A percentile compares a stretch with the other conserved stretches of the same genome.
Evolutionary conservation across 192 early-diverging fungal species (phyloP).

Genomic region (Nowakowskiella sp.): DNA sequence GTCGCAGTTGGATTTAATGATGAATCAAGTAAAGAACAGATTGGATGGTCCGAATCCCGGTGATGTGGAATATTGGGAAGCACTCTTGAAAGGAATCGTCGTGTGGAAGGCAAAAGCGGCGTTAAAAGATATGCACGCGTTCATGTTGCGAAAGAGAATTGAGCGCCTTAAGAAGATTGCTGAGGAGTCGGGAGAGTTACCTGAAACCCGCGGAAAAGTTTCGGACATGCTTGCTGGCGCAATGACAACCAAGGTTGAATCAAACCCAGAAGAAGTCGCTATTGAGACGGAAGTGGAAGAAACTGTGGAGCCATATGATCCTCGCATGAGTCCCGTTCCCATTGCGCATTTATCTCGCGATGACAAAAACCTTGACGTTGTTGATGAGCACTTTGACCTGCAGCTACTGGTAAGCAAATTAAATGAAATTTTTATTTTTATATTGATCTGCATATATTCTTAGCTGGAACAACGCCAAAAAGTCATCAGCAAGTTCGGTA

Average conservation of each 20-base stretch:
- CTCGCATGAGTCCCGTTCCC: constrained; percentile 55
- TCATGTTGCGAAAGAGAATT: constrained; percentile 62
- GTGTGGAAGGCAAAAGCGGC: constrained; percentile 80
- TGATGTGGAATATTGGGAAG: constrained; percentile 96
- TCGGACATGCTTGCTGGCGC: constrained; percentile 17
- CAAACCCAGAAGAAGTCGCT: constrained; percentile 29
- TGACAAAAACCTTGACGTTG: constrained; percentile 43
- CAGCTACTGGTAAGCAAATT: constrained; percentile 46
- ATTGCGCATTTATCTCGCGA: constrained; percentile 40
- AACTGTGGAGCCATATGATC: constrained; percentile 43
- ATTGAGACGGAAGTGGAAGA: constrained; percentile 43
- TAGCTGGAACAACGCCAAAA: constrained; percentile 2
- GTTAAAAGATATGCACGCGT: constrained; percentile 70
- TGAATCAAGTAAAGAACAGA: constrained; percentile 67
- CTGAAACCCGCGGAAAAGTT: constrained; percentile 6
- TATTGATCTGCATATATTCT: neutral
- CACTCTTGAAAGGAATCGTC: constrained; percentile 59
- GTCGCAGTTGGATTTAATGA: constrained; percentile 61
- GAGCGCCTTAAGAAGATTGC: constrained; percentile 57
- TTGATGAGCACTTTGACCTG: constrained; percentile 55
- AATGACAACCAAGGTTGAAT: constrained; percentile 19
- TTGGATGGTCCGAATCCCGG: constrained; percentile 57
- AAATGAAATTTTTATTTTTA: constrained; percentile 10
- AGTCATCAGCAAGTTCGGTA: neutral
- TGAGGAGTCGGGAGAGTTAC: constrained; percentile 33